Evolutionary conservation across 2,329 filamentous ascomycete species (phyloP).

Genomic region (Diaporthe humulicola): DNA sequence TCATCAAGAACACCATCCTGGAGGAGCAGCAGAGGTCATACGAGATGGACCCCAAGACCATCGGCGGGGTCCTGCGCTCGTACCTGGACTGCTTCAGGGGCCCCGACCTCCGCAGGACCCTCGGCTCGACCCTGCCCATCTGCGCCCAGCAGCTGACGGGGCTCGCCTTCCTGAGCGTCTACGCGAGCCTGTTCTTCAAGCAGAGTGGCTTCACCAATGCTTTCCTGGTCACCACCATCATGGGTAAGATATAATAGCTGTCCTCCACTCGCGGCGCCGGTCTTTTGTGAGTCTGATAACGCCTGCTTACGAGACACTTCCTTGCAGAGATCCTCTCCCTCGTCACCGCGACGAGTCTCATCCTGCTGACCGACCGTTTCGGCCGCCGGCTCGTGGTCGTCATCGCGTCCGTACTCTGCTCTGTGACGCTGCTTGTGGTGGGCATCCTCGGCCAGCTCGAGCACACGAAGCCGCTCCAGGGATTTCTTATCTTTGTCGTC

Average conservation of each 20-base stretch:
- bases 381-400: conserved; percentile 41
- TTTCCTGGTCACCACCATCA: conserved; percentile 42
- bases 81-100: conserved; percentile 43
- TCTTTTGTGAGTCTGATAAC: no score
- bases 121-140: conserved; percentile 39
- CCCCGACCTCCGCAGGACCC: conserved; percentile 35
- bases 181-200: conserved; percentile 45
- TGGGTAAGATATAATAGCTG: conserved; percentile 39
- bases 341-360: conserved; percentile 36
- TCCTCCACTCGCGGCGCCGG: no score
- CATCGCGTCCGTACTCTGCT: conserved; percentile 35
- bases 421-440: conserved; percentile 37
- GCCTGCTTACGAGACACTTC: background rate
- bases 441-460: conserved; percentile 38
- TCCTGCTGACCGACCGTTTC: conserved; percentile 37
- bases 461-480: conserved; percentile 36
- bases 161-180: conserved; percentile 43
- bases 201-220: conserved; percentile 43
- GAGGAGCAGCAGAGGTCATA: conserved; percentile 36
- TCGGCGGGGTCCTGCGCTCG: conserved; percentile 30
- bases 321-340: conserved; percentile 37
- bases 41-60: conserved; percentile 28
- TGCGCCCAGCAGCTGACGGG: conserved; percentile 44
- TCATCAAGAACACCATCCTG: conserved; percentile 42
- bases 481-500: conserved; percentile 42